These are phyloP conservation scores for Chaetomium cochliodes DNA, from an alignment of 495 filamentous ascomycete genomes.

Conservation along the genomic window DNA sequence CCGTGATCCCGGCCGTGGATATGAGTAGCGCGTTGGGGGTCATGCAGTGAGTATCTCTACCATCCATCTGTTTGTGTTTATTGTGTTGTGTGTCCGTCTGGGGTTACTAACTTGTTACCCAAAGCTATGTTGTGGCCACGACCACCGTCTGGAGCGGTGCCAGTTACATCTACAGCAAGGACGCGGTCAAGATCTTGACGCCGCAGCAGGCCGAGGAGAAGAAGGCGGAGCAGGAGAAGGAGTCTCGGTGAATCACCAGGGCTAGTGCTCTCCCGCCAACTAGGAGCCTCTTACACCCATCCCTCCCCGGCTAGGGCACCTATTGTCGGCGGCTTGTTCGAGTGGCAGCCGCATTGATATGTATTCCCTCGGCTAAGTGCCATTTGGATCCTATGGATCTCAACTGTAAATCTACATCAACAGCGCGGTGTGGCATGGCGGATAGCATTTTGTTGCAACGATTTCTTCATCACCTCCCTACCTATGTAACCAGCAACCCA, in stretches of 20 bases:
- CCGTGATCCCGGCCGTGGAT: constrained; percentile 58
- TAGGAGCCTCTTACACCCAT: too few relatives aligned
- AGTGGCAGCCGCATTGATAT: neutral
- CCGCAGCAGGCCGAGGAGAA: constrained; percentile 34
- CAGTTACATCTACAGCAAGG: constrained; percentile 77
- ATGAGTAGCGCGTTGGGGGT: constrained; percentile 56
- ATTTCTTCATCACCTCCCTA: neutral
- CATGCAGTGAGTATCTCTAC: constrained; percentile 64
- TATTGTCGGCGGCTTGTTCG: neutral
- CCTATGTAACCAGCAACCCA: constrained; percentile 8
- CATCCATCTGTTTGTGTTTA: constrained; percentile 12
- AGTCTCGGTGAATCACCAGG: constrained; percentile 19
- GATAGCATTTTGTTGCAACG: constrained; percentile 1
- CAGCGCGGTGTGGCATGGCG: neutral
- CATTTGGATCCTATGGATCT: neutral
- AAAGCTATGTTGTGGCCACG: constrained; percentile 69
- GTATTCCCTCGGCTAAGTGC: neutral
- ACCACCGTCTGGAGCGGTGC: constrained; percentile 84
- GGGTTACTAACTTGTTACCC: neutral
- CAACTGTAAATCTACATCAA: neutral
- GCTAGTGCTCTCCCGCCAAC: too few relatives aligned
- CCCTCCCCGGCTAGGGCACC: neutral
- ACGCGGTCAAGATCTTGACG: constrained; percentile 76
- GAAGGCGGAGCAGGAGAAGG: constrained; percentile 21
- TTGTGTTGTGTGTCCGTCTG: too few relatives aligned